phyloP scores from a whole-genome alignment of 352 stramenopile species.

The Globisporangium rhizosaccharum region DNA sequence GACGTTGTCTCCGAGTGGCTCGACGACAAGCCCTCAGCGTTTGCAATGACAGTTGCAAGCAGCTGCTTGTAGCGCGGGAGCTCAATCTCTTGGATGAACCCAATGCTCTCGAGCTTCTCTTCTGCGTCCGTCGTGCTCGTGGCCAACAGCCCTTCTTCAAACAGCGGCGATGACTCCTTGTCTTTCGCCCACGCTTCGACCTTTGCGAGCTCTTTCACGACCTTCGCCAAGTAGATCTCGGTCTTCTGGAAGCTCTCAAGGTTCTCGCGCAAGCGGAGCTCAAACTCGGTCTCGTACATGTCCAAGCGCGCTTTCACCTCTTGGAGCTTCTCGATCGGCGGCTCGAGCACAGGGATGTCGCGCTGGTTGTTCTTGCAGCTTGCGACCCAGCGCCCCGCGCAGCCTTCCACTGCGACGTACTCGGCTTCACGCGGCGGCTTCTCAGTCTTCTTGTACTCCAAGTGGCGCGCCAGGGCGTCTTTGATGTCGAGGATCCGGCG shows the following conservation, averaged over 20 bases:
- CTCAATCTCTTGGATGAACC: conserved; percentile 80
- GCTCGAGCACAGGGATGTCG: conserved; percentile 57
- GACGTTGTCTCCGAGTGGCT: conserved; percentile 63
- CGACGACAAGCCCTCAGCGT: conserved; percentile 58
- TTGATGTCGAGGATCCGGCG: conserved; percentile 66
- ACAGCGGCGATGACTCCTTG: conserved; percentile 64
- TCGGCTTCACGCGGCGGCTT: conserved; percentile 77
- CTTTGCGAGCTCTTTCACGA: conserved; percentile 84
- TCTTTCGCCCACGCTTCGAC: conserved; percentile 80
- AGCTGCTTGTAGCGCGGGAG: conserved; percentile 81
- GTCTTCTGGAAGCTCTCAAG: conserved; percentile 81
- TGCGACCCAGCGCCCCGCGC: conserved; percentile 72
- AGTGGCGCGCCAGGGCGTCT: conserved; percentile 50
- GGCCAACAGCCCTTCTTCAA: conserved; percentile 49
- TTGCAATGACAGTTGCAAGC: conserved; percentile 53
- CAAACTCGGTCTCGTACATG: conserved; percentile 60
- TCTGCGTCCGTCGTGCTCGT: conserved; percentile 63
- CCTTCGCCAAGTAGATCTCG: conserved; percentile 73
- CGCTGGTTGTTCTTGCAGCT: conserved; percentile 88
- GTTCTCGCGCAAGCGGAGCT: conserved; percentile 68
- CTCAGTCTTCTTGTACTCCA: conserved; percentile 87
- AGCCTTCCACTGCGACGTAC: conserved; percentile 77
- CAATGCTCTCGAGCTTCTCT: conserved; percentile 79
- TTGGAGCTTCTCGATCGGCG: conserved; percentile 76
- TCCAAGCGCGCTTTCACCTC: conserved; percentile 67